Evolutionary conservation across 257 asterid species (phyloP).

Genomic region (Lycium ferocissimum): DNA sequence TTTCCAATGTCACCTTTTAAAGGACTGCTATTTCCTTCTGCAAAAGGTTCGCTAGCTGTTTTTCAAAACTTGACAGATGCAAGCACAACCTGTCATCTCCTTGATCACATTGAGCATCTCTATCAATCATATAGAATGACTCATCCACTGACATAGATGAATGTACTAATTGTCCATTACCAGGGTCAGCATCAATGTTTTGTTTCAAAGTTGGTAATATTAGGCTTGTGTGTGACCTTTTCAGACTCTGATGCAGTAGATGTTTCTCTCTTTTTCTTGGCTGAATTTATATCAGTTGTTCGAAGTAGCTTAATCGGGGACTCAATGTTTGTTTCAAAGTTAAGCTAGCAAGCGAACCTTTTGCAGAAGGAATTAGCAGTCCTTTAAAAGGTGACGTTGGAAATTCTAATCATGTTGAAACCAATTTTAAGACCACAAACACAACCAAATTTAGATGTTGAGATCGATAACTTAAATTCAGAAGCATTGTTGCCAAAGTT

Average conservation of each 20-base stretch:
- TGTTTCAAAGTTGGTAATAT: too few species aligned
- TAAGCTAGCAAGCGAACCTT: slow-evolving; percentile 34
- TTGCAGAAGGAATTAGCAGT: slow-evolving; percentile 8
- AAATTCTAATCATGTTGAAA: neutral
- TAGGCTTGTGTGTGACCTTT: neutral
- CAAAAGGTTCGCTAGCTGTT: slow-evolving; percentile 26
- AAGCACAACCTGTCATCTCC: slow-evolving; percentile 43
- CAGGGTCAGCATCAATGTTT: too few species aligned
- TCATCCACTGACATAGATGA: slow-evolving; percentile 31
- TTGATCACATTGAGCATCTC: slow-evolving; percentile 33
- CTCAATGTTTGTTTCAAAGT: slow-evolving; percentile 44
- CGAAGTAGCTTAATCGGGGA: slow-evolving; percentile 31
- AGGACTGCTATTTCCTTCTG: slow-evolving; percentile 6
- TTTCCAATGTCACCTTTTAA: neutral
- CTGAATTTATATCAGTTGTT: neutral
- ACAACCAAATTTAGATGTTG: neutral
- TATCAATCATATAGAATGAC: slow-evolving; percentile 36
- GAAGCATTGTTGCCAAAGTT: neutral
- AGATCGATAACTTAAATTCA: neutral
- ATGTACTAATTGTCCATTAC: too few species aligned
- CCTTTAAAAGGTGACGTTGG: neutral
- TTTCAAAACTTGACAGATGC: slow-evolving; percentile 55
- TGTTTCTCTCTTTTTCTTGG: slow-evolving; percentile 30
- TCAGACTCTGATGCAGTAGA: slow-evolving; percentile 27
- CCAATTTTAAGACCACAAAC: neutral